Conservation (phyloP, 2,329 filamentous ascomycete species). For the Fusarium sp. region DNA sequence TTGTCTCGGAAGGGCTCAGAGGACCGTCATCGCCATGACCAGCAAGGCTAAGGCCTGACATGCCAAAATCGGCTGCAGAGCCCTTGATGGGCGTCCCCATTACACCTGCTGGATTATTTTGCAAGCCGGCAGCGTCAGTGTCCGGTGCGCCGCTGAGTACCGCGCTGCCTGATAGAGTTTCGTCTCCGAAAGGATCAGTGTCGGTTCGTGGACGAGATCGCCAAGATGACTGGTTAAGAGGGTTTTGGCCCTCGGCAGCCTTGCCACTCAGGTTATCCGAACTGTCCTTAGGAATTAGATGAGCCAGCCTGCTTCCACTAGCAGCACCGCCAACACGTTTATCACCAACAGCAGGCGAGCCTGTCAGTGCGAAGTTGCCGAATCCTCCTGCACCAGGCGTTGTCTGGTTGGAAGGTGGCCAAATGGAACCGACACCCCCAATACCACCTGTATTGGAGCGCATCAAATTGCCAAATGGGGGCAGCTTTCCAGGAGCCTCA, state of each 20-base stretch:
- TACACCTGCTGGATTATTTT: slow-evolving; percentile 51
- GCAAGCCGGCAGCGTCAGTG: slow-evolving; percentile 58
- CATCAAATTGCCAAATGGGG: slow-evolving; percentile 59
- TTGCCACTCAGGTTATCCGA: slow-evolving; percentile 70
- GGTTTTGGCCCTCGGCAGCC: slow-evolving; percentile 59
- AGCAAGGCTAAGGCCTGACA: slow-evolving; percentile 68
- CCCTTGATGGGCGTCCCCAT: slow-evolving; percentile 68
- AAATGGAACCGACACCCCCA: slow-evolving; percentile 57
- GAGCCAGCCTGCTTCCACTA: slow-evolving; percentile 86
- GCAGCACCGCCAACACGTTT: slow-evolving; percentile 78
- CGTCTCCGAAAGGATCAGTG: slow-evolving; percentile 81
- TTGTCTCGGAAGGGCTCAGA: slow-evolving; percentile 92
- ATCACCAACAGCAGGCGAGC: slow-evolving; percentile 68
- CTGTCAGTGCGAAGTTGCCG: slow-evolving; percentile 82
- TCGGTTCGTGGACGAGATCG: slow-evolving; percentile 73
- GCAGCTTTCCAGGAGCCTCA: slow-evolving; percentile 49
- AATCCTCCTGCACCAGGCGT: slow-evolving; percentile 82
- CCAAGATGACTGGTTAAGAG: slow-evolving; percentile 62
- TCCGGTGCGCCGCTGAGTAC: slow-evolving; percentile 81
- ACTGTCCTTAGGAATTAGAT: slow-evolving; percentile 82
- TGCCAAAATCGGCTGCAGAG: slow-evolving; percentile 68
- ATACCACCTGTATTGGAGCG: slow-evolving; percentile 66
- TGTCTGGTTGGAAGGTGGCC: slow-evolving; percentile 62
- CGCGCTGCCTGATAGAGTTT: slow-evolving; percentile 73
- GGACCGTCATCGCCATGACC: slow-evolving; percentile 73